phyloP scores from a whole-genome alignment of 2,329 filamentous ascomycete species.

The Rutstroemia sp. region DNA sequence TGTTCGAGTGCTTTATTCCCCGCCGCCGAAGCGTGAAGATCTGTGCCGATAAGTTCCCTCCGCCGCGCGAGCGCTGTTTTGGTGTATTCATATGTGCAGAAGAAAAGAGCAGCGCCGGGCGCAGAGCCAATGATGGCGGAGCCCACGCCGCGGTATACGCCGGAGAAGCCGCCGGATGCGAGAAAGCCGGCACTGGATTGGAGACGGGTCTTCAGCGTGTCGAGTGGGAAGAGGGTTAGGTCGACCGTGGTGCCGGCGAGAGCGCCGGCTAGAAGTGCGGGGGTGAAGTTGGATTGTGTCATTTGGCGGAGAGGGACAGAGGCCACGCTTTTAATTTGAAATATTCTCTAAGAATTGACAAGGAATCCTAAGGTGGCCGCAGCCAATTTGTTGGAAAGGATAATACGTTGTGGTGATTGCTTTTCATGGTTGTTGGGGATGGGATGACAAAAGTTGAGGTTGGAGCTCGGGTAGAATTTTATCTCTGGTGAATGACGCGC shows the following conservation, averaged over 20 bases:
- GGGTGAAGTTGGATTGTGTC: constrained; percentile 42
- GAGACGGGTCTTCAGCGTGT: constrained; percentile 96
- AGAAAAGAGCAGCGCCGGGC: constrained; percentile 92
- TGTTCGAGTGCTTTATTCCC: constrained; percentile 44
- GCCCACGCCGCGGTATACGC: constrained; percentile 89
- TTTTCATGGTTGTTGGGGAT: not conserved
- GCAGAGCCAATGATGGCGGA: constrained; percentile 85
- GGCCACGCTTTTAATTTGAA: not conserved
- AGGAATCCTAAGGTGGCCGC: not conserved
- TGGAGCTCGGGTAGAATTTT: constrained; percentile 5
- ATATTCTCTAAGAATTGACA: not conserved
- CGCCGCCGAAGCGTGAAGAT: not conserved
- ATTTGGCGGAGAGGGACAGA: constrained; percentile 13
- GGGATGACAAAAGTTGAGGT: constrained; percentile 7
- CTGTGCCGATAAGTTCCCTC: not conserved
- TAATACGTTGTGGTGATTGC: too few species aligned
- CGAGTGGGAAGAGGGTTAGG: constrained; percentile 92
- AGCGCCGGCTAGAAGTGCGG: constrained; percentile 70
- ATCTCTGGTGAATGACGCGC: not conserved
- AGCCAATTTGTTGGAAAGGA: not conserved
- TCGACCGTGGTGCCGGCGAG: constrained; percentile 94
- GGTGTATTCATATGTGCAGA: constrained; percentile 81
- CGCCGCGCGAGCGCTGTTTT: constrained; percentile 39
- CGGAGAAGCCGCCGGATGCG: constrained; percentile 76
- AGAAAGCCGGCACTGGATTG: constrained; percentile 76